These are phyloP conservation scores for Termitomyces sp. DNA, from an alignment of 1,284 basidiomycete genomes.

Conservation along the genomic window DNA sequence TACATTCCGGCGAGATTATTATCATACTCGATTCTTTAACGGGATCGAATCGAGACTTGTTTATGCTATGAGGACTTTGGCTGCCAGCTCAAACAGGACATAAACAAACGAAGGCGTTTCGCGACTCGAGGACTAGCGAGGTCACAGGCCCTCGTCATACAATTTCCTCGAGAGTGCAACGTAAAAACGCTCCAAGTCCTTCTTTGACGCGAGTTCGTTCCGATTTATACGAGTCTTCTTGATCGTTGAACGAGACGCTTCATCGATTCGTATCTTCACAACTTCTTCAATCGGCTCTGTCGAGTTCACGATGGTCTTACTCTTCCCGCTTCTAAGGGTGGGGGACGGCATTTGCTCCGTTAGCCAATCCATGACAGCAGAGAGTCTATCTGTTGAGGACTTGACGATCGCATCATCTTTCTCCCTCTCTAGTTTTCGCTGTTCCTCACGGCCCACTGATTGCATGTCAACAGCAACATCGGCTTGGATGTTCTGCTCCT, in stretches of 20 bases:
- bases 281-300: constrained; percentile 6
- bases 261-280: constrained; percentile 6
- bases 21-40: neutral
- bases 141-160: constrained; percentile 74
- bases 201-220: constrained; percentile 53
- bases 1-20: constrained; percentile 1
- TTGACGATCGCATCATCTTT: constrained; percentile 56
- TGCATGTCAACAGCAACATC: constrained; percentile 15
- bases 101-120: neutral
- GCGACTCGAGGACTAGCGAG: neutral
- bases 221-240: constrained; percentile 27
- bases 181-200: constrained; percentile 73
- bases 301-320: constrained; percentile 12
- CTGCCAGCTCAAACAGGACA: neutral
- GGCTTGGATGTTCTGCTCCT: constrained; percentile 39
- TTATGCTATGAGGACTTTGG: neutral
- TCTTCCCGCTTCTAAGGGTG: constrained; percentile 19
- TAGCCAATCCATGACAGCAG: constrained; percentile 72
- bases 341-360: constrained; percentile 61
- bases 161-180: constrained; percentile 70
- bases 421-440: constrained; percentile 31
- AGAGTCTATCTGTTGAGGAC: constrained; percentile 65
- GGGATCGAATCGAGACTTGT: neutral
- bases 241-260: constrained; percentile 19
- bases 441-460: constrained; percentile 17